Base-by-base conservation (phyloP, 2,329 filamentous ascomycete genomes). In the Neopestalotiopsis clavispora region DNA sequence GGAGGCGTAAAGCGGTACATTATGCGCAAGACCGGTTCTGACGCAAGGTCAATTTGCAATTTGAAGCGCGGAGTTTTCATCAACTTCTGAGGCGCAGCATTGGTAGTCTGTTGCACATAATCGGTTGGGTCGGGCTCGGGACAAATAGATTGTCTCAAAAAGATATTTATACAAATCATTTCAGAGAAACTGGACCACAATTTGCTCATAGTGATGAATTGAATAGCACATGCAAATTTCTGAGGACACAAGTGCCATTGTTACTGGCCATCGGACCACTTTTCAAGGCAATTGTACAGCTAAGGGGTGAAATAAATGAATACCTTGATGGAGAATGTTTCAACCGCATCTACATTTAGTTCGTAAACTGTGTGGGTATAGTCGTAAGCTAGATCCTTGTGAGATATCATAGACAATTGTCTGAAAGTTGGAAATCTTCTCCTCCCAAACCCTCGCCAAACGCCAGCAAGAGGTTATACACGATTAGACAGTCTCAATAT, bases 401-500 rank as follows among this genome's bases (percentile, higher is more conserved):
- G 45, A 52, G 57, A 34, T 14, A 34, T 59, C 57, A 59, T 23
- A n/a, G 45, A 52, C 7, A 38, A 52, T 52, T n/a, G 45, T n/a
- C 45, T 20, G 9, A 17, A 52, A n/a, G 17, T 17, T 20, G 20
- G 20, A 52, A 9, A 52, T 59, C 57, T 14, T 23, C 1, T 4
- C 10, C 28, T 12, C 57, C 5, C 13, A 4, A 59, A 28, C 23
- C 30, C 57, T 62, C 59, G 57, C 57, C 57, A 13, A 59, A 38
- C 34, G 59, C 23, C 34, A 34, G 30, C 59, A 34, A 62, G n/a
- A 42, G 34, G 34, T 38, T 38, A 62, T 62, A 42, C 59, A 42
- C 20, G 34, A 69, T 70, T 79, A 91, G 69, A 93, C 90, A n/a
- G 90, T 93, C 80, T 94, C 92, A 71, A 94, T 93, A 75, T 94